phyloP scores from a whole-genome alignment of 2,329 filamentous ascomycete species.

The Colletotrichum lentis region DNA sequence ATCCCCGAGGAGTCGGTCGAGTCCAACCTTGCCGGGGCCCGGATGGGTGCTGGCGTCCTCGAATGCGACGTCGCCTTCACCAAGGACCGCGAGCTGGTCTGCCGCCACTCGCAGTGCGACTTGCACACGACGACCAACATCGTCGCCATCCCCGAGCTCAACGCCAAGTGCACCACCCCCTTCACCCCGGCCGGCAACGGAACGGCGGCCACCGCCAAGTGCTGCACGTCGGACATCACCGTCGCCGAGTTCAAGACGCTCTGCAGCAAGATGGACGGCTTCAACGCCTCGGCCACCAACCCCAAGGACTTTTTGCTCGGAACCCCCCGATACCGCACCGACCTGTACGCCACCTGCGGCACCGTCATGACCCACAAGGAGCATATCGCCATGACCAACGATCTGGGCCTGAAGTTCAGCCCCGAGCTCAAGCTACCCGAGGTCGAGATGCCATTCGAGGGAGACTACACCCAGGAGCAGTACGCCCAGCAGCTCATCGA shows the following conservation, averaged over 20 bases:
- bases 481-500: constrained; percentile 73
- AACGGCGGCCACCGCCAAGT: constrained; percentile 65
- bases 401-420: constrained; percentile 68
- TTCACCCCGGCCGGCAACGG: constrained; percentile 65
- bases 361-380: constrained; percentile 68
- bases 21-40: constrained; percentile 67
- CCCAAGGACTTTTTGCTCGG: constrained; percentile 65
- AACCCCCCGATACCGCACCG: constrained; percentile 69
- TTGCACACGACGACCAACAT: constrained; percentile 75
- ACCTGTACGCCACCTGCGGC: constrained; percentile 71
- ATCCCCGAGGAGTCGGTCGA: constrained; percentile 71
- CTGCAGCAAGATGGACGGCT: constrained; percentile 76
- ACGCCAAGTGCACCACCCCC: constrained; percentile 68
- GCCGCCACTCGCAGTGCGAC: constrained; percentile 73
- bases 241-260: constrained; percentile 72
- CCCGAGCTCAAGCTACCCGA: constrained; percentile 73
- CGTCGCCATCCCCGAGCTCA: constrained; percentile 66
- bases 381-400: constrained; percentile 67
- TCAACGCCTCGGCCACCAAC: constrained; percentile 65
- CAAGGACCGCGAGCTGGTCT: constrained; percentile 70
- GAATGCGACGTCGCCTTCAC: constrained; percentile 76
- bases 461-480: constrained; percentile 69
- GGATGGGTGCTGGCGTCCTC: constrained; percentile 72
- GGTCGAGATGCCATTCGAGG: constrained; percentile 74
- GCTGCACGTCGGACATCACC: constrained; percentile 77